Base-by-base conservation (phyloP, 2,329 filamentous ascomycete genomes). In the Hypoxylon sp. region DNA sequence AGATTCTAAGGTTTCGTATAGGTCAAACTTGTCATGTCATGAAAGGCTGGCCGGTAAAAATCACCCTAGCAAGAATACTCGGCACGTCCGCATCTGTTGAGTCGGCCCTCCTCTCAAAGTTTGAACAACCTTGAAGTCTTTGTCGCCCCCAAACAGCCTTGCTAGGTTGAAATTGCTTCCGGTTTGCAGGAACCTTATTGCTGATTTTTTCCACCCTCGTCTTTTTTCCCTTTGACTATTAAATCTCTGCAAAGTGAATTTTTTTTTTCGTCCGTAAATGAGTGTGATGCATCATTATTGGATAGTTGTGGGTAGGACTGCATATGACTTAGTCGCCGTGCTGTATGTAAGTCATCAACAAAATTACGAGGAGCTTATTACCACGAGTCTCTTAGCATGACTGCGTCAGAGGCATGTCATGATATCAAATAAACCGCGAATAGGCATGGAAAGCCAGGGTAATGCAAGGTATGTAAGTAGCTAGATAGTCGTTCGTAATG, bases 361-460 rank as follows among this genome's bases (percentile, higher is more conserved):
- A 42, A 17, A 60, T 58, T 63, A 66, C 58, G 57, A 63, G 57
- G 44, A 46, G 53, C 35, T 51, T 46, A 60, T 52, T 57, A 51
- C 24, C 51, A 64, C 39, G 50, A 51, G 48, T 39, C 19, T 33
- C 51, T 33, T 66, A 64, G 35, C 37, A 63, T 65, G 57, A 63
- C 61, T 65, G 68, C 62, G 62, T 70, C 64, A 67, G 56, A 67
- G 60, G 55, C 59, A 60, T 57, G 64, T 64, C 62, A 65, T 69
- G 54, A 63, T 66, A 56, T 70, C 48, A 31, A 60, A 48, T 22
- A 37, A 29, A 61, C 31, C 29, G 33, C 57, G 54, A 56, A 58
- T 33, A 56, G 17, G 31, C 17, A 50, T 42, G 33, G 29, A 31
- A 50, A 44, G 61, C 46, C 53, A 65, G 50, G 50, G 37, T 62